Base-by-base conservation (phyloP, 805 yeast genomes). In the Wickerhamomyces canadensis region DNA sequence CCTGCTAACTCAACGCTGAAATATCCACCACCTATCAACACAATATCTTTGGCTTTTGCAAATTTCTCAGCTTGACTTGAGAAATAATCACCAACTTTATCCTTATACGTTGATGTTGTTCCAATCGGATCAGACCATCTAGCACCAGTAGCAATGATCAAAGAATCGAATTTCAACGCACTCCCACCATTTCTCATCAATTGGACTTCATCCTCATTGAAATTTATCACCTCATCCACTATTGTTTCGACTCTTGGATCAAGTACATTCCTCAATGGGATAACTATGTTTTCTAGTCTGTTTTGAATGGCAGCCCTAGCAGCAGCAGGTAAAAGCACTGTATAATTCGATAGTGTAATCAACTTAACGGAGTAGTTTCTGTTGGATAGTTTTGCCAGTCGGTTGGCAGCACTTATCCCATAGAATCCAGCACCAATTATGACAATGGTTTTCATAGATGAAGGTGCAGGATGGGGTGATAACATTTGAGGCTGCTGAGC, bases 1-100 rank as follows among this genome's bases (percentile, higher is more conserved):
- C 67, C 67, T 10, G 48, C 52, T 3, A 61, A 25, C 38, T 62
- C 67, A 16, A 42, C 43, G 22, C 56, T 62, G 17, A 45, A 48
- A 35, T 51, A 48, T 3, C 65, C 67, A 16, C 62, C 65, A 27
- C 67, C 67, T 14, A 60, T 41, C 17, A 61, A 36, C 4, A 51
- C 56, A 15, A 60, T 50, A 22, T 52, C 38, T 17, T 53, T 48
- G 3, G 63, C 61, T 1, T 34, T 31, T 11, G 41, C 40, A 5
- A 59, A 40, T 35, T 40, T 42, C 4, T 46, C 38, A n/a, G 26
- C 31, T 27, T 48, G 43, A 5, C 33, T 14, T 8, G 42, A 33
- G 24, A 45, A 43, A 32, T 56, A 47, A 1, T 24, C 22, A 3
- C 38, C 26, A 19, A 45, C 40, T 15, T 41, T 42, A 23, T 48